Base-by-base conservation (phyloP, 2,329 filamentous ascomycete genomes). In the Thermoascus crustaceus region DNA sequence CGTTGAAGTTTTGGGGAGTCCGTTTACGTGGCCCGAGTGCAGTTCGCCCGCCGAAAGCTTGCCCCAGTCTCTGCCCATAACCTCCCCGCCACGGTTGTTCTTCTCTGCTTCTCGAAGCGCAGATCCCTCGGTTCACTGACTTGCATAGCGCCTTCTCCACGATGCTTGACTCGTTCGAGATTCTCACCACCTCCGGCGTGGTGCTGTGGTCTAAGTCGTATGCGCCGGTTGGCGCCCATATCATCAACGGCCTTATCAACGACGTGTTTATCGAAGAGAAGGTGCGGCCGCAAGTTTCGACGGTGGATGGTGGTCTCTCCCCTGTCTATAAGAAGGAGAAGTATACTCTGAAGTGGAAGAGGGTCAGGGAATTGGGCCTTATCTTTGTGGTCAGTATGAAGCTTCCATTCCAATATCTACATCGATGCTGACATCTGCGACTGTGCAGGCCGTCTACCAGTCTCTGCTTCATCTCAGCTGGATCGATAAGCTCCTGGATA, bases 191-290 rank as follows among this genome's bases (percentile, higher is more conserved):
- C 23, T 94, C 88, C 3, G 91, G 91, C 38, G 88, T 98, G 44
- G 91, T 98, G 39, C 76, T 98, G 37, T 98, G 91, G 91, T 95
- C 89, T 42, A 82, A 84, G 58, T 82, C 79, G 17, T 94, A 89
- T 60, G 78, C 81, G 36, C 74, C 82, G 2, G 78, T 94, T 55
- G 87, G 79, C 57, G 76, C 84, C 27, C 79, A 82, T 50, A 72
- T 95, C 46, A 80, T 98, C 69, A 95, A 98, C 70, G 83, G 78
- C 68, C 81, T 98, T 61, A 95, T 98, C 64, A 80, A 81, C 59
- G 87, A 96, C 63, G 85, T 95, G 56, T 95, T 98, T 60, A 95
- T 98, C 55, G 91, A 98, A 66, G 89, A 95, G 69, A 88, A 85
- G 61, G 75, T 76, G 41, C 73, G 78, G 39, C 63, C 68, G 11